A percentile compares a stretch with the other conserved stretches of the same genome.
phyloP scores from a whole-genome alignment of 2,329 filamentous ascomycete genomes.

The Hirsutella minnesotensis region DNA sequence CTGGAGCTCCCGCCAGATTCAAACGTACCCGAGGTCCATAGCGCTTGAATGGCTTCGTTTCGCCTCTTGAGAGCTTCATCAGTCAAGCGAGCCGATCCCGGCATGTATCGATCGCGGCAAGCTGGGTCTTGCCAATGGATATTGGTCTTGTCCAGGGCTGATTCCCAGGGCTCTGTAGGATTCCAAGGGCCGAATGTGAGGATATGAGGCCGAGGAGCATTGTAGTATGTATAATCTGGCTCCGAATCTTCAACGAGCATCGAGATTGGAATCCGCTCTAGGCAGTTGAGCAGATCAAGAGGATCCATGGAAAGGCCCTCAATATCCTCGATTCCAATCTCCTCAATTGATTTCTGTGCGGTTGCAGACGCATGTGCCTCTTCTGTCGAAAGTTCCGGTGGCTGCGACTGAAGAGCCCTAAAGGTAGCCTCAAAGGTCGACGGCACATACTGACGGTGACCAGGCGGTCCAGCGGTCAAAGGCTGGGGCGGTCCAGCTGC shows the following conservation, averaged over 20 bases:
- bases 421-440: conserved; percentile 27
- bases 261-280: background rate
- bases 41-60: conserved; percentile 16
- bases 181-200: background rate
- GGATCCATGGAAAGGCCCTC: background rate
- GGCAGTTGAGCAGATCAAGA: background rate
- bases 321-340: conserved; percentile 11
- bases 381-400: conserved; percentile 13
- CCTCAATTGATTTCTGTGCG: conserved; percentile 10
- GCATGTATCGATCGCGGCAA: background rate
- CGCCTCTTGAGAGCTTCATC: conserved; percentile 6
- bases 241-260: conserved; percentile 1
- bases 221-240: background rate
- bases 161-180: background rate
- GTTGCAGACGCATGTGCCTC: conserved; percentile 13
- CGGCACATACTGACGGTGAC: conserved; percentile 37
- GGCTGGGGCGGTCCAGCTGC: conserved; percentile 34
- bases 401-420: conserved; percentile 17
- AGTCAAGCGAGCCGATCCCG: conserved; percentile 1
- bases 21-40: conserved; percentile 21
- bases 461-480: conserved; percentile 42
- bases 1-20: conserved; percentile 20
- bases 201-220: background rate
- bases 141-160: background rate
- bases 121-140: background rate